Percentiles rank a stretch among this genome's conserved stretches.
Evolutionary conservation across 148 eudicot genomes (phyloP).

Genomic region (Camellia lanceoleosa): DNA sequence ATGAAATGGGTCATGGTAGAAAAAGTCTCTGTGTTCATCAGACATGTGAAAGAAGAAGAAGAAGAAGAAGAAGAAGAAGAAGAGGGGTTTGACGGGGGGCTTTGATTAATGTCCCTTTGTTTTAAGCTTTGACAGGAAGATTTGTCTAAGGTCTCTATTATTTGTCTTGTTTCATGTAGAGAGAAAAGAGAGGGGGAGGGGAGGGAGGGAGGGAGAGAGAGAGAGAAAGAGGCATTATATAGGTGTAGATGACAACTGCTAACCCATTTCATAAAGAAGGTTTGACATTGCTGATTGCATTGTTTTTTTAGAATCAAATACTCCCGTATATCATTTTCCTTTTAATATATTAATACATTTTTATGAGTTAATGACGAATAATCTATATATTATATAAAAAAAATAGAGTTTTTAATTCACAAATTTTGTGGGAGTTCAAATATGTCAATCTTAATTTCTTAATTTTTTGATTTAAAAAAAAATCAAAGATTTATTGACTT

Average conservation of each 20-base stretch:
- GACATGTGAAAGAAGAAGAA: conserved; percentile 28
- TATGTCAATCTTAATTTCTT: no score
- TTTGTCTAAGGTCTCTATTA: conserved; percentile 4
- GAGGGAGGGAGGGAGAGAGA: not conserved
- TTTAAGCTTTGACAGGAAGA: conserved; percentile 40
- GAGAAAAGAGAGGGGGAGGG: conserved; percentile 2
- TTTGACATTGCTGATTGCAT: conserved; percentile 23
- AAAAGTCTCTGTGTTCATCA: conserved; percentile 32
- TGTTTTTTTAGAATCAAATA: not conserved
- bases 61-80: not conserved
- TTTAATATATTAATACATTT: no score
- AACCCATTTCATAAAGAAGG: conserved; percentile 25
- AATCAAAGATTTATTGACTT: no score
- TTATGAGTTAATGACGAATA: no score
- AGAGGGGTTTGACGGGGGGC: not conserved
- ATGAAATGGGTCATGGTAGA: conserved; percentile 30
- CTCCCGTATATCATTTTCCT: no score
- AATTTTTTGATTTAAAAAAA: no score
- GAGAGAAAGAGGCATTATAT: conserved; percentile 9
- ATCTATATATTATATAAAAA: no score
- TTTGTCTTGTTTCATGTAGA: conserved; percentile 3
- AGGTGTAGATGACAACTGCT: conserved; percentile 7
- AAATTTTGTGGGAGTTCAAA: no score
- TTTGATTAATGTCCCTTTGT: conserved; percentile 25
- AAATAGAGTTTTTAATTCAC: no score